A percentile compares a stretch with the other conserved stretches of the same genome.
These are phyloP conservation scores for Hypericum androsaemum DNA, from an alignment of 345 rosid species.

Conservation along the genomic window DNA sequence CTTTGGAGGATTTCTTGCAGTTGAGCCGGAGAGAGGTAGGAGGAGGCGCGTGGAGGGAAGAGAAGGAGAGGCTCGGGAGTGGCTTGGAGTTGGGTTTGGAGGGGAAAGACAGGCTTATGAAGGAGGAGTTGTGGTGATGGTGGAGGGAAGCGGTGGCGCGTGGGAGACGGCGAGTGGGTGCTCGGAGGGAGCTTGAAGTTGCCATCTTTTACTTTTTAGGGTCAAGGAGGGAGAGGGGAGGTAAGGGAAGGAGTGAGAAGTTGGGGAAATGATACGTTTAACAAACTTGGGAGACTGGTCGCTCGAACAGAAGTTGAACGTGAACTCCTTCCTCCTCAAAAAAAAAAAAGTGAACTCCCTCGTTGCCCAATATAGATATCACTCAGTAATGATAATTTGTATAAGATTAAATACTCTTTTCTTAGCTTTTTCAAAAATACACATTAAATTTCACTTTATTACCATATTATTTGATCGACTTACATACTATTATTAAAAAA, in stretches of 20 bases:
- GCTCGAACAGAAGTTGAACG: too few relatives aligned
- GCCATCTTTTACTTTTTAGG: background rate
- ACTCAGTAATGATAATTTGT: too few relatives aligned
- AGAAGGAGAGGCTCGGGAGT: constrained; percentile 4
- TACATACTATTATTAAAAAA: too few relatives aligned
- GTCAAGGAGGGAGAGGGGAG: constrained; percentile 19
- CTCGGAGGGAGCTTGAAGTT: background rate
- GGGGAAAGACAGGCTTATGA: constrained; percentile 33
- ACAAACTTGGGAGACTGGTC: background rate
- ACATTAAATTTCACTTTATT: too few relatives aligned
- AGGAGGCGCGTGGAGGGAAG: constrained; percentile 18
- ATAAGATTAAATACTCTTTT: too few relatives aligned
- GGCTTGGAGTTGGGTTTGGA: background rate
- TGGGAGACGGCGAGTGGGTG: too few relatives aligned
- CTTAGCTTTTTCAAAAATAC: too few relatives aligned
- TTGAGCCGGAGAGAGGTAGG: too few relatives aligned
- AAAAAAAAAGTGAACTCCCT: too few relatives aligned
- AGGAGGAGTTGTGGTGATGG: constrained; percentile 10
- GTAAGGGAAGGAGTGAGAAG: background rate
- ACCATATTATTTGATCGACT: too few relatives aligned
- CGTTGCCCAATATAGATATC: too few relatives aligned
- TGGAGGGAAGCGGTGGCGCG: constrained; percentile 1
- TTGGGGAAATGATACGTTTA: background rate
- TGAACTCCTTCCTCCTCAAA: too few relatives aligned
- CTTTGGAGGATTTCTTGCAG: constrained; percentile 29